These are phyloP conservation scores for Leccinum pellstonianum DNA, from an alignment of 768 basidiomycete genomes.

Conservation along the genomic window DNA sequence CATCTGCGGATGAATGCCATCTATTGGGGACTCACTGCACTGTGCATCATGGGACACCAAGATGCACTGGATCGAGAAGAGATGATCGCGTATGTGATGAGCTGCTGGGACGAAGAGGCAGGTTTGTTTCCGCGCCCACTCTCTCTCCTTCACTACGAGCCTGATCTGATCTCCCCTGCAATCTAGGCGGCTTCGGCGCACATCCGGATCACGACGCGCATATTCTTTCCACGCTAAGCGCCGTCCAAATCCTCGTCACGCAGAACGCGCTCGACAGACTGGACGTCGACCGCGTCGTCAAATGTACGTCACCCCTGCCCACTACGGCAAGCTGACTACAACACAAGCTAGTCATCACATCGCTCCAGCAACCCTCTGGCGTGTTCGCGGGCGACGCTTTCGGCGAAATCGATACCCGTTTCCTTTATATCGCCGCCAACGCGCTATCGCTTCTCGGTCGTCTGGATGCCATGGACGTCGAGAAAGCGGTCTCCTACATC, in stretches of 20 bases:
- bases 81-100: conserved; percentile 87
- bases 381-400: conserved; percentile 87
- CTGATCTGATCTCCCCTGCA: not conserved
- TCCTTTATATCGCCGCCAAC: conserved; percentile 83
- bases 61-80: conserved; percentile 82
- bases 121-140: conserved; percentile 40
- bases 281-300: conserved; percentile 65
- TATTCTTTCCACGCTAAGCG: conserved; percentile 81
- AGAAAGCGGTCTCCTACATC: conserved; percentile 72
- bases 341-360: conserved; percentile 63
- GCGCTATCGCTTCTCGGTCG: conserved; percentile 79
- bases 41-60: conserved; percentile 73
- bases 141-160: not conserved
- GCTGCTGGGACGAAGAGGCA: conserved; percentile 92
- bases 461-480: conserved; percentile 64
- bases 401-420: conserved; percentile 93
- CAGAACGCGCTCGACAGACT: conserved; percentile 77
- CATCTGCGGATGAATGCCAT: conserved; percentile 95
- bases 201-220: conserved; percentile 95
- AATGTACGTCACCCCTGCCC: conserved; percentile 51
- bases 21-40: conserved; percentile 93
- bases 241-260: conserved; percentile 86
- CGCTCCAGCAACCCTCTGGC: conserved; percentile 82
- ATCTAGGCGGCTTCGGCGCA: conserved; percentile 83
- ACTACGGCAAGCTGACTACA: not conserved